Percentiles rank a stretch among this genome's conserved stretches.
phyloP scores from a whole-genome alignment of 257 asterid genomes.

The Fraxinus americana region DNA sequence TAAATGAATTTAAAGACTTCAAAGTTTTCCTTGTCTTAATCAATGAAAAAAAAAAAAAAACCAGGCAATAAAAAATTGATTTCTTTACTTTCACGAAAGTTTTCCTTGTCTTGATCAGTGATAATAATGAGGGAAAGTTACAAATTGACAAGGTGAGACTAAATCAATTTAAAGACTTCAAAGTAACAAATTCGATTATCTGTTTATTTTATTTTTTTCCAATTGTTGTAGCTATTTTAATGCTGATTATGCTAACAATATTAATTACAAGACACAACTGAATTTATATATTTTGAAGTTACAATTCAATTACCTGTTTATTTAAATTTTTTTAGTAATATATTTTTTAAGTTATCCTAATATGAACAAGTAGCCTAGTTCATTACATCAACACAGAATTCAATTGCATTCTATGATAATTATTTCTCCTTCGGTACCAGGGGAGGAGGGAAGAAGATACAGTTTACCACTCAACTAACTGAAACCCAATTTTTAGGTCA shows the following conservation, averaged over 20 bases:
- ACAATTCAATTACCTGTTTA: background rate
- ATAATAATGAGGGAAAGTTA: background rate
- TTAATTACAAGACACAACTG: background rate
- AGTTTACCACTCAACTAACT: background rate
- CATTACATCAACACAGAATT: background rate
- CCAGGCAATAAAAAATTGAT: background rate
- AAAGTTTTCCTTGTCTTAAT: too few relatives aligned
- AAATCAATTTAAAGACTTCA: background rate
- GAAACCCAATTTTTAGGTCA: slow-evolving; percentile 1
- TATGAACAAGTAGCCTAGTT: background rate
- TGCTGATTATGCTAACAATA: background rate
- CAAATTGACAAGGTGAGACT: background rate
- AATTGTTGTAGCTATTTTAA: background rate
- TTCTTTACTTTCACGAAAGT: background rate
- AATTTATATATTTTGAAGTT: background rate
- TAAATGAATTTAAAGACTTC: too few relatives aligned
- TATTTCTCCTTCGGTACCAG: background rate
- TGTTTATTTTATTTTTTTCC: too few relatives aligned
- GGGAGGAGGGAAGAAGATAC: background rate
- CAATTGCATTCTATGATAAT: background rate
- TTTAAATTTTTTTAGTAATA: background rate
- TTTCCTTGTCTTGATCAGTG: too few relatives aligned
- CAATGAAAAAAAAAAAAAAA: too few relatives aligned
- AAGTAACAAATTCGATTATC: background rate
- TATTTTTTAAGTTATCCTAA: background rate